These are phyloP conservation scores for Neurospora sp. DNA, from an alignment of 495 filamentous ascomycete species.

Conservation along the genomic window DNA sequence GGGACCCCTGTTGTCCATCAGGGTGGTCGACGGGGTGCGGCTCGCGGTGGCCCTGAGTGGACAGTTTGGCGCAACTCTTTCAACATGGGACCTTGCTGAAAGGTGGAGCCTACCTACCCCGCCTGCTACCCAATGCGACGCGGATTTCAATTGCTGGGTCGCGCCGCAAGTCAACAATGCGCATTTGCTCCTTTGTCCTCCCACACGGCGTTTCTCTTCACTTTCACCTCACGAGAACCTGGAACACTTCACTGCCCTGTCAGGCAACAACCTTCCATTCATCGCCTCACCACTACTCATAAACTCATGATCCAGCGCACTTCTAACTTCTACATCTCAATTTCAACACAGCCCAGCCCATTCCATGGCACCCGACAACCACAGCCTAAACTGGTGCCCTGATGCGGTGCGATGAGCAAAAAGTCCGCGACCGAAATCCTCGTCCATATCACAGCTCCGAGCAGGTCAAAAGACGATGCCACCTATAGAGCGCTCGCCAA, in stretches of 20 bases:
- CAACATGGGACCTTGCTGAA: not conserved
- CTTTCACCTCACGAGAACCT: not conserved
- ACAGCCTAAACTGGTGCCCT: not conserved
- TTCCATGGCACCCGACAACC: not conserved
- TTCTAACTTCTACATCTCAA: not conserved
- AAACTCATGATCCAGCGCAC: not conserved
- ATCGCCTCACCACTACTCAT: not conserved
- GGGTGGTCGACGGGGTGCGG: not conserved
- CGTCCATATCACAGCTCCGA: conserved; percentile 59
- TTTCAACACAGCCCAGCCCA: not conserved
- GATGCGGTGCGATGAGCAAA: conserved; percentile 5
- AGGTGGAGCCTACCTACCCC: not conserved
- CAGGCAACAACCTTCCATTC: not conserved
- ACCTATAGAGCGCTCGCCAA: conserved; percentile 51
- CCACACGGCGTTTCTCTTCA: not conserved
- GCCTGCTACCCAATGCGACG: not conserved
- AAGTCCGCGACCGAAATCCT: conserved; percentile 47
- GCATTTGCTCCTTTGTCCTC: not conserved
- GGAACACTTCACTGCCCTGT: not conserved
- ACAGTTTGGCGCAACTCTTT: not conserved
- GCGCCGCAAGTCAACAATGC: not conserved
- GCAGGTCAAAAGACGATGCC: conserved; percentile 48
- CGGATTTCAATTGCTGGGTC: not conserved
- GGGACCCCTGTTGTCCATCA: not conserved
- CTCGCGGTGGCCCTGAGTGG: not conserved